Evolutionary conservation across 805 yeast species (phyloP).

Genomic region (Millerozyma acaciae): DNA sequence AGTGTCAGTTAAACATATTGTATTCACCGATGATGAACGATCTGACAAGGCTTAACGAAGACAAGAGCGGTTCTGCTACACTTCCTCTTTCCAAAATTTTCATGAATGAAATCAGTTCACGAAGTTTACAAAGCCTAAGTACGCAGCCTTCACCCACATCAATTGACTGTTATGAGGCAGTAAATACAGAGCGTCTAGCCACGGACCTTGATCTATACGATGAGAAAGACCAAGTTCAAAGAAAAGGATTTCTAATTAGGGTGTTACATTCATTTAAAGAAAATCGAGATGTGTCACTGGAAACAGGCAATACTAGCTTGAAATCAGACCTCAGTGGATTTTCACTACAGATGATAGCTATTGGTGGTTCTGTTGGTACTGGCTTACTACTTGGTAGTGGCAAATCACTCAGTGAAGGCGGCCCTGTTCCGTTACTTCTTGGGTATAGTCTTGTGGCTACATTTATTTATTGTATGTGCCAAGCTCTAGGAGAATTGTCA

Average conservation of each 20-base stretch:
- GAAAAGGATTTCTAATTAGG: background rate
- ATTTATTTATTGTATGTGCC: constrained; percentile 20
- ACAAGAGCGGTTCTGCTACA: no score
- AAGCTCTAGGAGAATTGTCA: constrained; percentile 23
- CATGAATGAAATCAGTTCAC: background rate
- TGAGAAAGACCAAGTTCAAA: background rate
- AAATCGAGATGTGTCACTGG: constrained; percentile 3
- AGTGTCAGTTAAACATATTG: no score
- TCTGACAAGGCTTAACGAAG: no score
- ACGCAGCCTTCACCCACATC: no score
- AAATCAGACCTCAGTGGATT: constrained; percentile 6
- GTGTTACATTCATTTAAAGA: constrained; percentile 7
- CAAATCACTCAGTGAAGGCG: constrained; percentile 20
- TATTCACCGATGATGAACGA: no score
- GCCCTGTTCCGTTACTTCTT: constrained; percentile 18
- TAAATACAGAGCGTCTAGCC: no score
- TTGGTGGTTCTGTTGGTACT: constrained; percentile 27
- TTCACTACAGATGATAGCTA: constrained; percentile 21
- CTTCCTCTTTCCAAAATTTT: no score
- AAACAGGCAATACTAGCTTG: constrained; percentile 3
- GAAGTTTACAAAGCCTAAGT: background rate
- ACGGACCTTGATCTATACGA: background rate
- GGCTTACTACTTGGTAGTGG: constrained; percentile 24
- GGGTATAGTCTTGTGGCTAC: constrained; percentile 20
- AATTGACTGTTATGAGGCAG: no score